These are phyloP conservation scores for Fusarium anguioides DNA, from an alignment of 2,329 filamentous ascomycete species.

Conservation along the genomic window DNA sequence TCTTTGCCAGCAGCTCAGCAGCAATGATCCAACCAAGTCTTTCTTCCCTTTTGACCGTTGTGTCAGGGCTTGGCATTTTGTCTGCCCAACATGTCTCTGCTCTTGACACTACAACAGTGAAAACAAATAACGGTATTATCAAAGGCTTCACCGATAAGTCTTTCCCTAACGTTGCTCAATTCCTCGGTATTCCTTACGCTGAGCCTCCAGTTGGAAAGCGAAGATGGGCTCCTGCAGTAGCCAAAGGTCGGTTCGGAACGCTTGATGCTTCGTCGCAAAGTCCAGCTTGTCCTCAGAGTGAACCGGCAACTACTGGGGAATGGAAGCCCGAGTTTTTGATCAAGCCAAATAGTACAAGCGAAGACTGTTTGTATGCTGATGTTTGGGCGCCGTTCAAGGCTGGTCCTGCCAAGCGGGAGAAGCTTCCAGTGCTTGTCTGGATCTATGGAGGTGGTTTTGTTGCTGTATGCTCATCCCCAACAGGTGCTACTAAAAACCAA, in stretches of 20 bases:
- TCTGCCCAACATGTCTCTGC: neutral
- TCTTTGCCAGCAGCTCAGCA: rapidly evolving
- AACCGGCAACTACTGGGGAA: neutral
- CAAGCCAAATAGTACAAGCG: constrained; percentile 11
- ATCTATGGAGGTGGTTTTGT: constrained; percentile 6
- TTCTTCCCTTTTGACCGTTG: neutral
- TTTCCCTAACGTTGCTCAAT: constrained; percentile 2
- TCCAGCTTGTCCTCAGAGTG: constrained; percentile 7
- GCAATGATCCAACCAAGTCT: neutral
- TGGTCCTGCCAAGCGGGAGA: neutral
- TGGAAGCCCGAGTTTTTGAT: constrained; percentile 16
- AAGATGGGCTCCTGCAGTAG: constrained; percentile 2
- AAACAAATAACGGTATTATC: neutral
- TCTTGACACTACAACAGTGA: neutral
- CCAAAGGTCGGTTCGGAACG: neutral
- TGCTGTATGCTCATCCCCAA: neutral
- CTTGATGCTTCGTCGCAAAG: neutral
- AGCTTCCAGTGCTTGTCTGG: constrained; percentile 6
- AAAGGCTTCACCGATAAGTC: neutral
- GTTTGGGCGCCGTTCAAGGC: neutral
- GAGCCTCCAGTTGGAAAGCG: neutral
- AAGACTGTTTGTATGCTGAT: constrained; percentile 5
- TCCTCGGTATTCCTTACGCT: constrained; percentile 16
- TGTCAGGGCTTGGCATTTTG: neutral
- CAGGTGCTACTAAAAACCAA: too few species aligned